phyloP scores from a whole-genome alignment of 108 stramenopile genomes.

The Discostella pseudostelligera region DNA sequence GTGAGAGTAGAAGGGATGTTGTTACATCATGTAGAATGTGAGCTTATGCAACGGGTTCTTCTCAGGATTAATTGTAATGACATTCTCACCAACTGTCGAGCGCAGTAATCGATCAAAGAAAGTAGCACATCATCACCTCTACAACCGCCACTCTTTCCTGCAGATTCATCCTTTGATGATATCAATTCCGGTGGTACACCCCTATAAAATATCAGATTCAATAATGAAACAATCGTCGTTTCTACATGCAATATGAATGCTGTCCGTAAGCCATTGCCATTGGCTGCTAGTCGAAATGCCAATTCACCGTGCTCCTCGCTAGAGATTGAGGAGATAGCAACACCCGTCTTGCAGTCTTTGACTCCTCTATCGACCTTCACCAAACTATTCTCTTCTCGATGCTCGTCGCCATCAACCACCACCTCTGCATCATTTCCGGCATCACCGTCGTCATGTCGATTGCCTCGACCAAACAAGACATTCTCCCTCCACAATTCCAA shows the following conservation, averaged over 20 bases:
- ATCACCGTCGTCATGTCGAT: background rate
- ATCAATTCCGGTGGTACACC: conserved; percentile 30
- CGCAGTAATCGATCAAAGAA: conserved; percentile 53
- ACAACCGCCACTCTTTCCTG: background rate
- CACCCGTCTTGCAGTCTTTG: background rate
- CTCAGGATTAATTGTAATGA: background rate
- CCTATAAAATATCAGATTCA: conserved; percentile 40
- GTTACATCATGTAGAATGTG: background rate
- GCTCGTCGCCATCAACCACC: background rate
- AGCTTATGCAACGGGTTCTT: background rate
- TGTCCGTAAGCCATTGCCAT: conserved; percentile 35
- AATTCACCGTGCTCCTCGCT: conserved; percentile 10
- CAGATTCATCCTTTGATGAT: conserved; percentile 6
- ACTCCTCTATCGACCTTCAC: conserved; percentile 9
- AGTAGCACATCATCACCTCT: conserved; percentile 26
- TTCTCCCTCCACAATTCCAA: conserved; percentile 45
- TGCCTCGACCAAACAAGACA: conserved; percentile 25
- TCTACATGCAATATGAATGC: conserved; percentile 49
- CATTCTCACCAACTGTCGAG: conserved; percentile 38
- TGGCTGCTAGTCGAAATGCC: conserved; percentile 29
- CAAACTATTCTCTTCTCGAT: background rate
- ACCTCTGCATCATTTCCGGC: background rate
- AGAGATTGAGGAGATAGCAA: no score
- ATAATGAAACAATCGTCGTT: conserved; percentile 40
- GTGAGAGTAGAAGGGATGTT: no score